Evolutionary conservation across 108 stramenopile species (phyloP).

Genomic region (Fragilariopsis cylindrus): DNA sequence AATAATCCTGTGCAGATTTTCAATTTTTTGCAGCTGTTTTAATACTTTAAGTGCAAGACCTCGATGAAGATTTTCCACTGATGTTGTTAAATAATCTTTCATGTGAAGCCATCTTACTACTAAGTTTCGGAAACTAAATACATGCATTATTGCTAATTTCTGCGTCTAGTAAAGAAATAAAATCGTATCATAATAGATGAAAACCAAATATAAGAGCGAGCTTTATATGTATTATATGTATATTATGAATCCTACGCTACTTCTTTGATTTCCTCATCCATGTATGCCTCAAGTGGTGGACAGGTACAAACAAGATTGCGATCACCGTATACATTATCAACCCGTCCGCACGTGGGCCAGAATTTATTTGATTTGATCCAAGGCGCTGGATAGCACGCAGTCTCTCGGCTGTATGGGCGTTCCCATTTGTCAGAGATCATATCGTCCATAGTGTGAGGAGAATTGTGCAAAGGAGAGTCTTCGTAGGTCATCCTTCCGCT

Average conservation of each 20-base stretch:
- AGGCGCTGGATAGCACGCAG: slow-evolving; percentile 94
- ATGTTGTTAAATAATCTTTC: too few species aligned
- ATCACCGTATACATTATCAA: slow-evolving; percentile 98
- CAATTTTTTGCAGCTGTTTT: too few species aligned
- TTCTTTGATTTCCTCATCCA: slow-evolving; percentile 74
- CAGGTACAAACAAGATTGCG: slow-evolving; percentile 97
- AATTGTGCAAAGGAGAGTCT: slow-evolving; percentile 92
- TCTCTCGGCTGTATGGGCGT: slow-evolving; percentile 83
- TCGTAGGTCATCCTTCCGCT: slow-evolving; percentile 84
- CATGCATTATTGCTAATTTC: too few species aligned
- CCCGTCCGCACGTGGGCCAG: slow-evolving; percentile 97
- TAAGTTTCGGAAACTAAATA: too few species aligned
- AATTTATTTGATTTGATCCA: slow-evolving; percentile 96
- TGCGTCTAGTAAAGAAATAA: too few species aligned
- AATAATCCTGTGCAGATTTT: too few species aligned
- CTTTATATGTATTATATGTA: too few species aligned
- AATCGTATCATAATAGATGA: too few species aligned
- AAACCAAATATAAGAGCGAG: too few species aligned
- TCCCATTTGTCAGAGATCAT: slow-evolving; percentile 90
- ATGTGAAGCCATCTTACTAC: too few species aligned
- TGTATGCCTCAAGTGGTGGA: slow-evolving; percentile 89
- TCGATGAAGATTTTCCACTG: too few species aligned
- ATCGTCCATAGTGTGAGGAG: slow-evolving; percentile 95
- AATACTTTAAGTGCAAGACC: too few species aligned
- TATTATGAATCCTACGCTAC: slow-evolving; percentile 44